These are phyloP conservation scores for Podosphaera fusca DNA, from an alignment of 2,329 filamentous ascomycete species.

Conservation along the genomic window DNA sequence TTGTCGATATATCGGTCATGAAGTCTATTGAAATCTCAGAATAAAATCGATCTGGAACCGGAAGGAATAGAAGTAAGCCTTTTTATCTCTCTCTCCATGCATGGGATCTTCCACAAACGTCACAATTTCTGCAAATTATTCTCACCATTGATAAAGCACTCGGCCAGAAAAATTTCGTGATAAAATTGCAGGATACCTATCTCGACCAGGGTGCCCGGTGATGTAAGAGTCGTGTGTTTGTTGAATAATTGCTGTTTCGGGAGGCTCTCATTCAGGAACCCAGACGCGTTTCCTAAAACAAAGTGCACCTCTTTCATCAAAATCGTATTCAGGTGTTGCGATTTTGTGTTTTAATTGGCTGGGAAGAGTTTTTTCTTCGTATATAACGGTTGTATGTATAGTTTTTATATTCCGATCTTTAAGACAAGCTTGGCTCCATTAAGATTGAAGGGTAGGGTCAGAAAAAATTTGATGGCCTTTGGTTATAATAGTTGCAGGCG, in stretches of 20 bases:
- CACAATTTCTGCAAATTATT: too few relatives aligned
- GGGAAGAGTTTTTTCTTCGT: background rate
- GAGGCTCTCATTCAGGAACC: background rate
- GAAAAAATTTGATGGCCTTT: background rate
- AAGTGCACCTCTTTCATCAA: background rate
- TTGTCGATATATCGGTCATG: background rate
- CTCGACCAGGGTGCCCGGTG: too few relatives aligned
- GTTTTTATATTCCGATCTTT: background rate
- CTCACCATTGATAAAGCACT: too few relatives aligned
- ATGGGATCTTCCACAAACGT: too few relatives aligned
- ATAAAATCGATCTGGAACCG: background rate
- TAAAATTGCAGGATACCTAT: too few relatives aligned
- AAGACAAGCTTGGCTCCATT: background rate
- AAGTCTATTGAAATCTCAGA: background rate
- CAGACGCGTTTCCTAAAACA: background rate
- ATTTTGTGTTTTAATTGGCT: background rate
- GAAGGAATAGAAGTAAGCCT: background rate
- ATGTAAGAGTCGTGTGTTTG: too few relatives aligned
- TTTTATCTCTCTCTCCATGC: background rate
- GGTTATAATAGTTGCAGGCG: background rate
- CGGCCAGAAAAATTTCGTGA: too few relatives aligned
- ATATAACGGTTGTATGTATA: background rate
- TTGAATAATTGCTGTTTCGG: background rate
- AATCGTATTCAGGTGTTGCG: background rate
- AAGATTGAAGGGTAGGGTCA: background rate